Evolutionary conservation across 805 yeast genomes (phyloP).

Genomic region (Sungouiella thailandica): DNA sequence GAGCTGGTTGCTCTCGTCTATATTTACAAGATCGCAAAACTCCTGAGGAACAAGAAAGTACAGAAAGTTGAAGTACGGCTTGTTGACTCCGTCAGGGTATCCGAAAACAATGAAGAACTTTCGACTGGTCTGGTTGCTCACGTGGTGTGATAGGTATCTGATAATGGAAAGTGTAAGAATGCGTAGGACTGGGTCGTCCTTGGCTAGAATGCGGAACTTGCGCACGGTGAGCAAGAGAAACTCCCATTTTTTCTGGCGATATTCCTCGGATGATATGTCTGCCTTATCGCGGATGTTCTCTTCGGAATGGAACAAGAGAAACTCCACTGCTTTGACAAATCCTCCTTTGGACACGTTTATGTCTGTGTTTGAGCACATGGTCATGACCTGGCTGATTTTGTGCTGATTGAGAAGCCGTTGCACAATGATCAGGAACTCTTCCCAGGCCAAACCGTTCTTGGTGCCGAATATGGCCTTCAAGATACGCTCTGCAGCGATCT

Average conservation of each 20-base stretch:
- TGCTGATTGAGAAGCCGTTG: constrained; percentile 21
- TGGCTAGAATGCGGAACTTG: constrained; percentile 8
- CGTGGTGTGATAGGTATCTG: constrained; percentile 11
- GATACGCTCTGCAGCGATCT: constrained; percentile 24
- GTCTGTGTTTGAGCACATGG: constrained; percentile 17
- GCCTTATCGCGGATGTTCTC: background rate
- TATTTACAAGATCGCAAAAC: constrained; percentile 12
- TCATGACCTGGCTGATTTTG: constrained; percentile 21
- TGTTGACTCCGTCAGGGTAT: constrained; percentile 4
- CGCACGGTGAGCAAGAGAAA: constrained; percentile 9
- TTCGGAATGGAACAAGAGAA: constrained; percentile 2
- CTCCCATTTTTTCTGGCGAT: constrained; percentile 1
- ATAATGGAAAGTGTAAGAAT: constrained; percentile 17
- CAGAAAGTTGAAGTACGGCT: constrained; percentile 12
- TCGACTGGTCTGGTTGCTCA: constrained; percentile 19
- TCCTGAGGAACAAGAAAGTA: constrained; percentile 17
- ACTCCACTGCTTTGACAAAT: constrained; percentile 18
- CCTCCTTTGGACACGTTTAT: constrained; percentile 22
- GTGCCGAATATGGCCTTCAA: constrained; percentile 26
- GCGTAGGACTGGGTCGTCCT: constrained; percentile 11
- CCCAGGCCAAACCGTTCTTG: constrained; percentile 19
- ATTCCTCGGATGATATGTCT: constrained; percentile 2
- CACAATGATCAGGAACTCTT: constrained; percentile 26
- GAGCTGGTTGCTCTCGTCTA: constrained; percentile 12
- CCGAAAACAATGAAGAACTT: constrained; percentile 12